phyloP scores from a whole-genome alignment of 805 yeast genomes.

The Starmerella powellii region DNA sequence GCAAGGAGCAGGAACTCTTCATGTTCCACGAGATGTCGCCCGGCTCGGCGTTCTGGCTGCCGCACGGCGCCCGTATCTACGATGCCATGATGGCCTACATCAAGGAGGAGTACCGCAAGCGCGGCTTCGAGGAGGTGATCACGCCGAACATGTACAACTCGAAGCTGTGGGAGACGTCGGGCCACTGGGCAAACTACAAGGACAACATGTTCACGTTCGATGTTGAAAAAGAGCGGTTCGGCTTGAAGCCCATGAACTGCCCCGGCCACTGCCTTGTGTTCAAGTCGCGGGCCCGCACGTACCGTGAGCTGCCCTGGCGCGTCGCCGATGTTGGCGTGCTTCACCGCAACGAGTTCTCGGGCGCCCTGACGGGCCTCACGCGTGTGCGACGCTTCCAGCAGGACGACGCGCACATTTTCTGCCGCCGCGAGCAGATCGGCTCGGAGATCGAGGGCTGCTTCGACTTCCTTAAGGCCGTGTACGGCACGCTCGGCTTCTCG shows the following conservation, averaged over 20 bases:
- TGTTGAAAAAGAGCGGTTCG: constrained; percentile 90
- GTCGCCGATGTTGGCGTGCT: constrained; percentile 96
- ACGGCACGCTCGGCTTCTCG: constrained; percentile 87
- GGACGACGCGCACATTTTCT: constrained; percentile 97
- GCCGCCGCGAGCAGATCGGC: constrained; percentile 83
- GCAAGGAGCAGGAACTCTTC: constrained; percentile 91
- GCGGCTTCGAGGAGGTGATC: constrained; percentile 97
- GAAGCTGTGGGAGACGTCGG: constrained; percentile 96
- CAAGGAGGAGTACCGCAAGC: constrained; percentile 72
- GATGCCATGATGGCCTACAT: constrained; percentile 69
- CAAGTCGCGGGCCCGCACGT: constrained; percentile 85
- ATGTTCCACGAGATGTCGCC: constrained; percentile 95
- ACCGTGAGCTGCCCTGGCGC: constrained; percentile 96
- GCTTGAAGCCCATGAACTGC: constrained; percentile 94
- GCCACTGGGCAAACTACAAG: constrained; percentile 96
- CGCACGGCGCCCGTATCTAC: constrained; percentile 97
- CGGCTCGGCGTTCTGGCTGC: constrained; percentile 97
- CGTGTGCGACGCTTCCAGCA: constrained; percentile 98
- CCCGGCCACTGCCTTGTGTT: constrained; percentile 94
- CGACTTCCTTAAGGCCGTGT: constrained; percentile 72
- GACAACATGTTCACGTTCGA: constrained; percentile 96
- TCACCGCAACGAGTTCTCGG: constrained; percentile 92
- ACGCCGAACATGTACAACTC: constrained; percentile 98
- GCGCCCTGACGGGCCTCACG: constrained; percentile 88
- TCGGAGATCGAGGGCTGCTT: constrained; percentile 71